These are phyloP conservation scores for Eucalyptus lansdowneana DNA, from an alignment of 345 rosid species.

Conservation along the genomic window DNA sequence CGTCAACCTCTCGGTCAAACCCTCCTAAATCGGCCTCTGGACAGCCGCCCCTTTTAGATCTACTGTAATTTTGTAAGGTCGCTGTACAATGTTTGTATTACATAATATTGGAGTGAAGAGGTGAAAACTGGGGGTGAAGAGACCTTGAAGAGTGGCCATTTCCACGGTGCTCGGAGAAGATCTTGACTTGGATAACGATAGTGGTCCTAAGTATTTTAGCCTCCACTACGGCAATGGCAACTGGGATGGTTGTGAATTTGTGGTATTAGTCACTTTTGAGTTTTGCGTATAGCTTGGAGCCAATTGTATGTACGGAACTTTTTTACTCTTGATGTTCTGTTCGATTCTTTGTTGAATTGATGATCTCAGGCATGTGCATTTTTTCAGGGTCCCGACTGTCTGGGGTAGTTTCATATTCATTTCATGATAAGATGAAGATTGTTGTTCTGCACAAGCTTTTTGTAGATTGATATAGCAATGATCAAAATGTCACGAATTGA, in stretches of 20 bases:
- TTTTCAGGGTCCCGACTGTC: not conserved
- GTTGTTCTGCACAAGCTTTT: not conserved
- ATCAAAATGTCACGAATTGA: not conserved
- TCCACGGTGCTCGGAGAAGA: not conserved
- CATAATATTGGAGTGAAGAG: not conserved
- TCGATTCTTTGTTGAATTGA: not conserved
- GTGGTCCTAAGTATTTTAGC: not conserved
- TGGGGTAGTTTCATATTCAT: not conserved
- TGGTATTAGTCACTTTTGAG: not conserved
- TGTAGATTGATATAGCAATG: not conserved
- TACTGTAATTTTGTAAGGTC: slow-evolving; percentile 19
- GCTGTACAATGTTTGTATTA: not conserved
- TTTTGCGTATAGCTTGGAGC: not conserved
- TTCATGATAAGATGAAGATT: not conserved
- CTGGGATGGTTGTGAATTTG: not conserved
- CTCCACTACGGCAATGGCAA: not conserved
- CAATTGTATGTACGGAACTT: not conserved
- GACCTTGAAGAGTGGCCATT: not conserved
- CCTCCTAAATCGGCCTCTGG: slow-evolving; percentile 26
- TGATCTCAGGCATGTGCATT: not conserved
- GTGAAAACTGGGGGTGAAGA: not conserved
- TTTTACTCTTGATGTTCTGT: not conserved
- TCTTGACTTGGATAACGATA: not conserved
- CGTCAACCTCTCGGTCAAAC: slow-evolving; percentile 21
- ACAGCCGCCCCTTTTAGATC: slow-evolving; percentile 68